Evolutionary conservation across 441 rosid species (phyloP).

Genomic region (Croton laevigatus): DNA sequence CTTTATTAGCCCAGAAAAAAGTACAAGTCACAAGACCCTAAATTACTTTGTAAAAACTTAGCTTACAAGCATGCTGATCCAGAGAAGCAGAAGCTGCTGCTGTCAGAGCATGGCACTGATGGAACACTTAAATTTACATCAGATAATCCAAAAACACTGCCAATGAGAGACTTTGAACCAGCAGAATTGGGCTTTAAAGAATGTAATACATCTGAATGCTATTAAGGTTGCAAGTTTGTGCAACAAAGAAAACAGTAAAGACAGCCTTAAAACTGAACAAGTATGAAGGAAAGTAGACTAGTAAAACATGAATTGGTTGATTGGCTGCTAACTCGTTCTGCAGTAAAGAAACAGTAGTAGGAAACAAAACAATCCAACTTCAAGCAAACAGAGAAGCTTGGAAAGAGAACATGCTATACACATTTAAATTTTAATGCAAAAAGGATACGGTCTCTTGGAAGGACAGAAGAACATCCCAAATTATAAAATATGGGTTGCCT

Average conservation of each 20-base stretch:
- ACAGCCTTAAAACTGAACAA: slow-evolving; percentile 5
- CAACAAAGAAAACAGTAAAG: slow-evolving; percentile 3
- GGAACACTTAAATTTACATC: slow-evolving; percentile 33
- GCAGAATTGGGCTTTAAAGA: slow-evolving; percentile 41
- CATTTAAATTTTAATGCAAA: slow-evolving; percentile 7
- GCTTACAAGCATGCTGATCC: slow-evolving; percentile 87
- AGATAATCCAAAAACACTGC: slow-evolving; percentile 54
- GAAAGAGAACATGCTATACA: not conserved
- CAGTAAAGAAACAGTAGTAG: not conserved
- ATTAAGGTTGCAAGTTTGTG: slow-evolving; percentile 36
- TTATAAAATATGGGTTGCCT: slow-evolving; percentile 46
- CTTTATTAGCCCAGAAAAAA: not conserved
- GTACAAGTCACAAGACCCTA: not conserved
- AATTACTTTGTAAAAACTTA: slow-evolving; percentile 15
- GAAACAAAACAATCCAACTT: not conserved
- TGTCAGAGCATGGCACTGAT: slow-evolving; percentile 42
- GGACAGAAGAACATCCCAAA: slow-evolving; percentile 41
- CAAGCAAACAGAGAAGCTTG: not conserved
- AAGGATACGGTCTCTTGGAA: slow-evolving; percentile 74
- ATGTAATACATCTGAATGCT: slow-evolving; percentile 53
- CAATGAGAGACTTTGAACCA: slow-evolving; percentile 48
- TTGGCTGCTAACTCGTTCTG: not conserved
- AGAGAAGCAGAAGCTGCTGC: slow-evolving; percentile 34
- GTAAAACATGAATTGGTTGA: not conserved
- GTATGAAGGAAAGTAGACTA: not conserved